Percentiles rank a stretch among this genome's conserved stretches.
These are phyloP conservation scores for Phyllosticta paracitricarpa DNA, from an alignment of 2,329 filamentous ascomycete genomes.

Conservation along the genomic window DNA sequence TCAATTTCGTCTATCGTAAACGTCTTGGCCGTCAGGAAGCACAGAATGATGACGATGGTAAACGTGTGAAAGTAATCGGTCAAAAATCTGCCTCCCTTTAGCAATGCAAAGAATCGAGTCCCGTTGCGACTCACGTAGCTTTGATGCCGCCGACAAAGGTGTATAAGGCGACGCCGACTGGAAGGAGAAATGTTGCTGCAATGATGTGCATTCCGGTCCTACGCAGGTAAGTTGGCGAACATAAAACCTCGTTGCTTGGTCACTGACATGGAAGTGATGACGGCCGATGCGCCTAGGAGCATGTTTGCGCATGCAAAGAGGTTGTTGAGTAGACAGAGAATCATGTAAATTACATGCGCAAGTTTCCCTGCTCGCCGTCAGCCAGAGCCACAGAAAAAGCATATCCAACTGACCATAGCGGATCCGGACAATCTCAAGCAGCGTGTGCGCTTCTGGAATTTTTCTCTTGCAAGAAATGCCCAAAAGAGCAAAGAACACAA, in stretches of 20 bases:
- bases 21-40: conserved; percentile 39
- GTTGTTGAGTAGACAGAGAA: conserved; percentile 44
- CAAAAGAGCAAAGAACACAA: conserved; percentile 44
- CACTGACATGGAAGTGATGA: conserved; percentile 33
- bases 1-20: conserved; percentile 39
- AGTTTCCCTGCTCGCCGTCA: background rate
- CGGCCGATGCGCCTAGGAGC: conserved; percentile 38
- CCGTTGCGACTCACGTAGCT: conserved; percentile 11
- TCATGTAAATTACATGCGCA: conserved; percentile 44
- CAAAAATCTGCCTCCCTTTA: conserved; percentile 20
- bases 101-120: background rate
- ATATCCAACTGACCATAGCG: conserved; percentile 31
- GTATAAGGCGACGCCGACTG: conserved; percentile 19
- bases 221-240: conserved; percentile 38
- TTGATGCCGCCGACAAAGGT: conserved; percentile 15
- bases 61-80: conserved; percentile 48
- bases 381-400: conserved; percentile 22
- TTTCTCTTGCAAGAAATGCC: conserved; percentile 44
- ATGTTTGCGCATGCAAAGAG: conserved; percentile 46
- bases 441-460: conserved; percentile 45
- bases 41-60: conserved; percentile 43
- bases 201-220: conserved; percentile 6
- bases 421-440: conserved; percentile 44
- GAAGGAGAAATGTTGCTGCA: conserved; percentile 4
- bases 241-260: conserved; percentile 35